Percentiles rank a stretch among this genome's conserved stretches.
phyloP scores from a whole-genome alignment of 164 flowering plant species.

The Umbilicus rupestris region DNA sequence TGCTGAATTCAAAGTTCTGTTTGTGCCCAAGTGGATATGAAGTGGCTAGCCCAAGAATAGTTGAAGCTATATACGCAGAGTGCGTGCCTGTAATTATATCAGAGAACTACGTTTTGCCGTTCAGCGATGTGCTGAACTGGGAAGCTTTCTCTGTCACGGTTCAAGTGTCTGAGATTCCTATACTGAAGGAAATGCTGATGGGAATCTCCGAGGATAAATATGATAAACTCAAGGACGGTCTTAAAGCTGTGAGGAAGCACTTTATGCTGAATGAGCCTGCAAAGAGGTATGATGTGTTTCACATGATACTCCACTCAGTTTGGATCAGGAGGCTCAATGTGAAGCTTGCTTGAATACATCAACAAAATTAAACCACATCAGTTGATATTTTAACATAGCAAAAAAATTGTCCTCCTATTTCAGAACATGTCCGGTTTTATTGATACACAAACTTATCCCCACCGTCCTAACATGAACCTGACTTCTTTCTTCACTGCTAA shows the following conservation, averaged over 20 bases:
- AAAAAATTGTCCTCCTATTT: too few relatives aligned
- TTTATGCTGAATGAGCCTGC: conserved; percentile 26
- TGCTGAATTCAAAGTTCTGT: conserved; percentile 27
- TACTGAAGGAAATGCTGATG: conserved; percentile 21
- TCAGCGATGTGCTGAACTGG: conserved; percentile 34
- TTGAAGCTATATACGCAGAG: conserved; percentile 26
- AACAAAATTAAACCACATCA: background rate
- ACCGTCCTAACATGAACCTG: background rate
- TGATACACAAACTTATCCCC: background rate
- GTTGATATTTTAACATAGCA: background rate
- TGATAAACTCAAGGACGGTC: conserved; percentile 15
- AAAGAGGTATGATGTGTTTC: conserved; percentile 22
- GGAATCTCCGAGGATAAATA: conserved; percentile 17
- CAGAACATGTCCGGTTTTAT: background rate
- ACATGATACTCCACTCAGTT: conserved; percentile 32
- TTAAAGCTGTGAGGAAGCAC: conserved; percentile 22
- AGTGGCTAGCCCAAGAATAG: conserved; percentile 32
- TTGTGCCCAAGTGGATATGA: conserved; percentile 33
- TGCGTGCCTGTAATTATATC: conserved; percentile 38
- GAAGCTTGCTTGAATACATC: background rate
- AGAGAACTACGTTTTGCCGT: conserved; percentile 24
- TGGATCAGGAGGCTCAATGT: conserved; percentile 34
- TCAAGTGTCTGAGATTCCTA: conserved; percentile 18
- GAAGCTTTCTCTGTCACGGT: conserved; percentile 20
- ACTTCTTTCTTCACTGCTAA: background rate